Base-by-base conservation (phyloP, 352 stramenopile genomes). In the Blastocystis sp. region DNA sequence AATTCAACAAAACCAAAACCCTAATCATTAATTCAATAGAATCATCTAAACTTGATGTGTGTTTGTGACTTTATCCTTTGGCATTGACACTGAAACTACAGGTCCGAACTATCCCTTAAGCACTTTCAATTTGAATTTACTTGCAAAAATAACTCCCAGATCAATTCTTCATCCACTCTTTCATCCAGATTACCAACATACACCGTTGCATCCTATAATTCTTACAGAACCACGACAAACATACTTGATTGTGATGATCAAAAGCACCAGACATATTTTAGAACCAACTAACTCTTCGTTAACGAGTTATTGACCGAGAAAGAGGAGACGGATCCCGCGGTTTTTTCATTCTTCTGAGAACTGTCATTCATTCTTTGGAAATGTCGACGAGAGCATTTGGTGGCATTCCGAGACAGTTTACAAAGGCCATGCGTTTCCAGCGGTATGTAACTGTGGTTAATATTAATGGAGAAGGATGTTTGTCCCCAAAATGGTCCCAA, bases 1-100 rank as follows among this genome's bases (percentile, higher is more conserved):
- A 98, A 99, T 93, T 99, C 97, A n/a, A 99, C 95, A 91, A 99
- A 99, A 44, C 95, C 97, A 90, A 98, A 99, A 75, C 97, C 97
- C 91, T 97, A 93, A 64, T 84, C 19, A 54, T 91, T 3, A 92
- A n/a, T 40, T 4, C 24, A 69, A 15, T 17, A 17, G 24, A 51
- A 22, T 15, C 3, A n/a, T 90, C 62, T 68, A n/a, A 57, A 89
- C 82, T 42, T 89, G 68, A 92, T 98, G 95, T 62, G 92, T 90
- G n/a, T 93, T 94, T 53, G 95, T 97, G 13, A 98, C 92, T 92
- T 99, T 99, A 91, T 99, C 97, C 80, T 96, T 97, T 33, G 97
- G 97, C 95, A 99, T 98, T 92, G 98, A 96, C 48, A 99, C 96
- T 89, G 96, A 98, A 88, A 96, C 94, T 53, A 99, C 95, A n/a